A percentile compares a stretch with the other conserved stretches of the same genome.
Conservation (phyloP, 371 early-diverging fungal genomes). For the Polyrhizophydium stewartii region DNA sequence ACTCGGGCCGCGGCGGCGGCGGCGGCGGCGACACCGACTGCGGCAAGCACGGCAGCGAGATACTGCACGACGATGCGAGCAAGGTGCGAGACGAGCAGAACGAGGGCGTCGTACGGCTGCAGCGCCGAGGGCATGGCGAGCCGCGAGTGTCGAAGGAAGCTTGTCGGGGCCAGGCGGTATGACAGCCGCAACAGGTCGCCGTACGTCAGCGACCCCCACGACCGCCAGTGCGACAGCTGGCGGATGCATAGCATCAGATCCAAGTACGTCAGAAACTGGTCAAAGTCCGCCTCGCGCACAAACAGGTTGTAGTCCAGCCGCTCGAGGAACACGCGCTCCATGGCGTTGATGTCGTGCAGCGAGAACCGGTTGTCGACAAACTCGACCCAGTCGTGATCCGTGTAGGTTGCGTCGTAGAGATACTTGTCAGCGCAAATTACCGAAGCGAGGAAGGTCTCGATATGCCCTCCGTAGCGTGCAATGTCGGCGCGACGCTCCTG, state of each 20-base stretch:
- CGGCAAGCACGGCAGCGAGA: no score
- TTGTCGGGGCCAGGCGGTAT: neutral
- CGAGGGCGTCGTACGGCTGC: no score
- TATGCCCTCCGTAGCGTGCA: neutral
- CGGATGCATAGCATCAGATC: conserved; percentile 13
- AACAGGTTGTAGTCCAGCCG: conserved; percentile 12
- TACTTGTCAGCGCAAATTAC: conserved; percentile 34
- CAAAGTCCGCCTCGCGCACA: conserved; percentile 3
- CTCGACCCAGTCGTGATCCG: conserved; percentile 58
- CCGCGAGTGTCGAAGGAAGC: neutral
- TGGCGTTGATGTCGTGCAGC: conserved; percentile 39
- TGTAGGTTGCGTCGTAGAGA: conserved; percentile 43
- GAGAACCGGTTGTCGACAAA: conserved; percentile 46
- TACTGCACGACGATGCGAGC: no score
- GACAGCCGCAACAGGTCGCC: conserved; percentile 9
- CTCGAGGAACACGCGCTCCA: conserved; percentile 13
- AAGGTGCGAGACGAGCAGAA: no score
- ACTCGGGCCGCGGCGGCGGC: no score
- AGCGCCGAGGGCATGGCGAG: no score
- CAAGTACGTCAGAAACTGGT: conserved; percentile 11
- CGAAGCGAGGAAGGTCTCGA: conserved; percentile 21
- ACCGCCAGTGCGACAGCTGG: neutral
- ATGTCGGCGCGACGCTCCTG: conserved; percentile 22
- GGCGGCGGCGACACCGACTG: no score
- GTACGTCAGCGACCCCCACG: conserved; percentile 5